These are phyloP conservation scores for Xerocomus potaroensis DNA, from an alignment of 768 basidiomycete species.

Conservation along the genomic window DNA sequence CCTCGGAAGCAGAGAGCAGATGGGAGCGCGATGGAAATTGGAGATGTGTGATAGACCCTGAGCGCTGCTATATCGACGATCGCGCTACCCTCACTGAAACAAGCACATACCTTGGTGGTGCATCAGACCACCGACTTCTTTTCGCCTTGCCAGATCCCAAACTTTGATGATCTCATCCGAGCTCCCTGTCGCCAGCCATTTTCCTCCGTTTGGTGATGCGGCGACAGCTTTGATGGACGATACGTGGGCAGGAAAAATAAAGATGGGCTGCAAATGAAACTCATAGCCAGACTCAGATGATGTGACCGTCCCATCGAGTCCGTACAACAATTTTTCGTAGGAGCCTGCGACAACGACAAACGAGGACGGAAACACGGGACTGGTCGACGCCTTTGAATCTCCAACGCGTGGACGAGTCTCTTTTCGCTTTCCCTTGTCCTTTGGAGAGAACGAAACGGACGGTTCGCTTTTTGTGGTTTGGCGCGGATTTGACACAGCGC, in stretches of 20 bases:
- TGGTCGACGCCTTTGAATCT: conserved; percentile 5
- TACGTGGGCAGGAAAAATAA: conserved; percentile 96
- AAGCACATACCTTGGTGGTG: conserved; percentile 78
- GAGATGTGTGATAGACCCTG: conserved; percentile 90
- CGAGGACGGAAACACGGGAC: conserved; percentile 41
- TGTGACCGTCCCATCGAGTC: conserved; percentile 63
- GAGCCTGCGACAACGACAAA: conserved; percentile 91
- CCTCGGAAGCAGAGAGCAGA: conserved; percentile 87
- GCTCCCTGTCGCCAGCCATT: conserved; percentile 94
- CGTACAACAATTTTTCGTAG: conserved; percentile 95
- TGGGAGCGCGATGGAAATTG: conserved; percentile 85
- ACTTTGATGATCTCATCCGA: conserved; percentile 97
- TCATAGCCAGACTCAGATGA: conserved; percentile 26
- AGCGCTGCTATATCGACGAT: neutral
- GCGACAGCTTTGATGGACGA: conserved; percentile 90
- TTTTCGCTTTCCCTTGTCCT: conserved; percentile 30
- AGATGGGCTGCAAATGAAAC: conserved; percentile 66
- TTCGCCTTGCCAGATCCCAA: conserved; percentile 88
- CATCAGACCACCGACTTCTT: conserved; percentile 93
- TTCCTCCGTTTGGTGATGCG: conserved; percentile 83
- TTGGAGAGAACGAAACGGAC: conserved; percentile 14
- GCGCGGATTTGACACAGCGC: neutral
- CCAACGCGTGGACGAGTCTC: neutral
- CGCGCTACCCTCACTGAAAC: neutral
- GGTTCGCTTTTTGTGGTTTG: neutral